Conservation (phyloP, 441 rosid species). For the Rhodomyrtus psidioides region DNA sequence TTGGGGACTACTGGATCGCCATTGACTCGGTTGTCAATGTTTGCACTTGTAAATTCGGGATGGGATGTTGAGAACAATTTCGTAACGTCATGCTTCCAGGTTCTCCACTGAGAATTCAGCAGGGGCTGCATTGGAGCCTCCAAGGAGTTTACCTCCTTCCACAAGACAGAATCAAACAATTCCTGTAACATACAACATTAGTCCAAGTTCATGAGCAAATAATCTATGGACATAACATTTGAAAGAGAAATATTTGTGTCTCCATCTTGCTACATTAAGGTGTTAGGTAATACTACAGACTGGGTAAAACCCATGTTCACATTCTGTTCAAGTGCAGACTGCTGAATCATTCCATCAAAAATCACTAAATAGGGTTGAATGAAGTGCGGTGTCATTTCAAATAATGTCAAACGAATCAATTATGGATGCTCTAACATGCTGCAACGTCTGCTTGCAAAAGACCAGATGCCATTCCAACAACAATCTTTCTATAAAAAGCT, state of each 20-base stretch:
- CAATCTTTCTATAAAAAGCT: background rate
- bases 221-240: background rate
- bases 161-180: conserved; percentile 59
- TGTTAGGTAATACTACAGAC: background rate
- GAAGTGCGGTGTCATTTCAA: background rate
- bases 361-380: background rate
- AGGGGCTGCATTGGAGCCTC: conserved; percentile 61
- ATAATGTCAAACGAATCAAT: background rate
- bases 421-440: background rate
- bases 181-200: conserved; percentile 43
- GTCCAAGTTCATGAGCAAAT: background rate
- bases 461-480: background rate
- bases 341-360: background rate
- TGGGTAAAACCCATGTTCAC: background rate
- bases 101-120: conserved; percentile 88
- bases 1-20: conserved; percentile 34
- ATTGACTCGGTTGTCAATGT: conserved; percentile 28
- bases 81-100: conserved; percentile 93
- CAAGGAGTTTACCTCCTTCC: conserved; percentile 77
- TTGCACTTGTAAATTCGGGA: conserved; percentile 28
- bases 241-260: background rate
- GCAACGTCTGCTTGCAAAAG: background rate
- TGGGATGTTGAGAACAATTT: conserved; percentile 76
- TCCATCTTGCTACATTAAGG: background rate
- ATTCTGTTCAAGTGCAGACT: background rate